Conservation (phyloP, 2,329 filamentous ascomycete genomes). For the Talaromyces amestolkiae region DNA sequence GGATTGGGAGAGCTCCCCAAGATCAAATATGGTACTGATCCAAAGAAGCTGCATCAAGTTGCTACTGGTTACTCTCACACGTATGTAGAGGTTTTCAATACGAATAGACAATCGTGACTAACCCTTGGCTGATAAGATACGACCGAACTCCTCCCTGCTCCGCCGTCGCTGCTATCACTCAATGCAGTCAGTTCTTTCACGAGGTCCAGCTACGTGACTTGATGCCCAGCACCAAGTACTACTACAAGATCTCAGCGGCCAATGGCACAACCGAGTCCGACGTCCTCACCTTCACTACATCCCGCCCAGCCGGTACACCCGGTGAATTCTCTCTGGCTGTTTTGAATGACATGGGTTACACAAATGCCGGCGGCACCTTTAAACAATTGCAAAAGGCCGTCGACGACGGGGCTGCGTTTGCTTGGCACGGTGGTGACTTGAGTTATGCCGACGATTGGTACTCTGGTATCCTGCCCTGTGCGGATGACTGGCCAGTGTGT, state of each 20-base stretch:
- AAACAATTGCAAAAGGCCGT: conserved; percentile 43
- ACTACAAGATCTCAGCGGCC: conserved; percentile 50
- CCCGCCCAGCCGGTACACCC: conserved; percentile 44
- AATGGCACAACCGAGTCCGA: conserved; percentile 52
- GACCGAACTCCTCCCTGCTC: conserved; percentile 54
- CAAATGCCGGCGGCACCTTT: conserved; percentile 51
- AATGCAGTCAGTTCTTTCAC: conserved; percentile 55
- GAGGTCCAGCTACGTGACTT: conserved; percentile 48
- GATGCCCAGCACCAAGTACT: conserved; percentile 49
- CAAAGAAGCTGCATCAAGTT: conserved; percentile 33
- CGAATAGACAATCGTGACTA: background rate
- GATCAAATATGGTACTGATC: conserved; percentile 45
- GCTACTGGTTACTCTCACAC: conserved; percentile 43
- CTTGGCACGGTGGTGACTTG: conserved; percentile 55
- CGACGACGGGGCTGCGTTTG: conserved; percentile 47
- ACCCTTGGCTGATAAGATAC: conserved; percentile 20
- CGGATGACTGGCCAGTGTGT: conserved; percentile 50
- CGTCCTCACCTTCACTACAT: conserved; percentile 49
- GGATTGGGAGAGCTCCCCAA: conserved; percentile 47
- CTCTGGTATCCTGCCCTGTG: conserved; percentile 51
- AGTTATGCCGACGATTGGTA: conserved; percentile 54
- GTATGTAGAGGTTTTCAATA: conserved; percentile 25
- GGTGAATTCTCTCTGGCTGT: conserved; percentile 48
- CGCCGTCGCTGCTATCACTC: conserved; percentile 42
- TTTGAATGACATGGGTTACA: conserved; percentile 56